Evolutionary conservation across 352 stramenopile species (phyloP), one percentile per base, ranked within the genome.

Genomic region (Phytopythium aichiense): DNA sequence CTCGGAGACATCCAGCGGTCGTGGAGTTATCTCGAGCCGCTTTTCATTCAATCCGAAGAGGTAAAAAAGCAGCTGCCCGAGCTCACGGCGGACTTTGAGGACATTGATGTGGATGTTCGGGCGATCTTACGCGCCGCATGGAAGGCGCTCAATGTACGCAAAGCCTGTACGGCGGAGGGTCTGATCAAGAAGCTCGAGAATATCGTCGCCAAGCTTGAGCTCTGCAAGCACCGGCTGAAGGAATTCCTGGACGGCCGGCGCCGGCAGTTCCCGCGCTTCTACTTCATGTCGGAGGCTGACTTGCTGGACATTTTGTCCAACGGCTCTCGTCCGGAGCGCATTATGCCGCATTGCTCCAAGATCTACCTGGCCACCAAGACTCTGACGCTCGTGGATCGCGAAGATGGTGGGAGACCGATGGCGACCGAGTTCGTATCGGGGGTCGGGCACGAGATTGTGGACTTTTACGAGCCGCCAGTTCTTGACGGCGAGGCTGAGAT

Each of bases 401-500:
- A 65, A 4, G 66, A 62, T 6, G 79, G 77, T 15, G 72, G 84
- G 38, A 79, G 91, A 2, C 94, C 94, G 2, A 81, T 91, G 22
- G 92, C 95, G 15, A 97, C 84, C 5, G 79, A 87, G 60, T 98
- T 98, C 60, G 91, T 99, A 13, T 94, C 95, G 35, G 92, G 90
- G 54, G 96, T 99, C 4, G 95, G 96, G 13, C 91, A 96, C 55
- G 97, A 99, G 66, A 69, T 89, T 54, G 94, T 98, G 16, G 83
- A 92, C 45, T 99, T 99, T 60, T 84, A 94, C 53, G 90, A 97
- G 35, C 76, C 92, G 0, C 89, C 98, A 9, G 70, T 93, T 28
- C 81, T 99, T 0, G 83, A 98, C 60, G 97, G 96, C 49, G 98
- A 99, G 70, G 95, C 98, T 20, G 97, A 99, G 67, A 97, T 98